phyloP scores from a whole-genome alignment of 2,329 filamentous ascomycete genomes.

The Fusarium tanahbumbuense region DNA sequence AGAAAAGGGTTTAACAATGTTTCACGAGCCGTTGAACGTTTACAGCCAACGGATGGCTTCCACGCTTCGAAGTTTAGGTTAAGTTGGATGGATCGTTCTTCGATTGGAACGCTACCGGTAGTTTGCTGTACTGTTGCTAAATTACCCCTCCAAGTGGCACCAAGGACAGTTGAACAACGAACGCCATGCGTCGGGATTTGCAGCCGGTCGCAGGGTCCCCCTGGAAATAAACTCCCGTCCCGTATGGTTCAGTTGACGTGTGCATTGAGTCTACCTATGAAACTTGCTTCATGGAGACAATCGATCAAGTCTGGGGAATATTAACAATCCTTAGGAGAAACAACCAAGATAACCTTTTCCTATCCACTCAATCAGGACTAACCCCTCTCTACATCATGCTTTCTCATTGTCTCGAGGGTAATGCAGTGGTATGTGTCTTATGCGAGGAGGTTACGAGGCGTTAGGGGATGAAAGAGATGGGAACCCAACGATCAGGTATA shows the following conservation, averaged over 20 bases:
- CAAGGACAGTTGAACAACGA: slow-evolving; percentile 20
- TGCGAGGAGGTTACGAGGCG: slow-evolving; percentile 30
- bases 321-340: not conserved
- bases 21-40: slow-evolving; percentile 20
- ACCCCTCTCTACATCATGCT: not conserved
- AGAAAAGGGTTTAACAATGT: slow-evolving; percentile 17
- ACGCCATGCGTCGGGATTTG: slow-evolving; percentile 30
- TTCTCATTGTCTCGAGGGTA: slow-evolving; percentile 18
- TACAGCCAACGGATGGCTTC: not conserved
- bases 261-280: slow-evolving; percentile 14
- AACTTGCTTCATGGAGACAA: slow-evolving; percentile 4
- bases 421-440: slow-evolving; percentile 25
- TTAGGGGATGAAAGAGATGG: slow-evolving; percentile 16
- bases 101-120: not conserved
- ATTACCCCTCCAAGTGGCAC: slow-evolving; percentile 8
- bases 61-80: slow-evolving; percentile 4
- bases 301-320: slow-evolving; percentile 1
- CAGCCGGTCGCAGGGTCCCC: slow-evolving; percentile 36
- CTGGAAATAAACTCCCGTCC: slow-evolving; percentile 22
- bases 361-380: not conserved
- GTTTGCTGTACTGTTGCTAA: not conserved
- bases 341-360: not conserved
- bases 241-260: slow-evolving; percentile 14
- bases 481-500: slow-evolving; percentile 18
- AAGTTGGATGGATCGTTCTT: not conserved